Evolutionary conservation across 1,139 yeast species (phyloP).

Genomic region (Pichia sp.): DNA sequence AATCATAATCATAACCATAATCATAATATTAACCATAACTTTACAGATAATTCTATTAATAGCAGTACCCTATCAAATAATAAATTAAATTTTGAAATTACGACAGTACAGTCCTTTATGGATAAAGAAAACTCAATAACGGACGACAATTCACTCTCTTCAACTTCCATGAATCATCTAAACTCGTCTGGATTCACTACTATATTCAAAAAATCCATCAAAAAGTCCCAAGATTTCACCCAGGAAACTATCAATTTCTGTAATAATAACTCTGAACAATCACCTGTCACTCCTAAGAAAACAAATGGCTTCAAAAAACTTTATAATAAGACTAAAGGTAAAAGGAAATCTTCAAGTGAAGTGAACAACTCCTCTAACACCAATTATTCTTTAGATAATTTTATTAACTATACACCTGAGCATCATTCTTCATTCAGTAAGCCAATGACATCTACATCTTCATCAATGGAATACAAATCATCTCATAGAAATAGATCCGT

Average conservation of each 20-base stretch:
- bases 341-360: not conserved
- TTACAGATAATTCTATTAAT: not conserved
- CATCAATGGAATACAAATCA: not conserved
- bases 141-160: not conserved
- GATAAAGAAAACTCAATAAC: not conserved
- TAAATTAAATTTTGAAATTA: not conserved
- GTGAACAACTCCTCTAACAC: not conserved
- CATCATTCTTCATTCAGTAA: not conserved
- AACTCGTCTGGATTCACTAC: slow-evolving; percentile 1
- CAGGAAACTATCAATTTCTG: not conserved
- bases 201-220: slow-evolving; percentile 5
- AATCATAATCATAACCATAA: not conserved
- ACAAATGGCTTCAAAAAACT: slow-evolving; percentile 3
- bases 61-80: not conserved
- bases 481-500: slow-evolving; percentile 3
- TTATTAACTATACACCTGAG: not conserved
- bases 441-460: not conserved
- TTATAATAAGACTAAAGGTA: slow-evolving; percentile 2
- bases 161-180: not conserved
- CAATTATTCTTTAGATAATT: not conserved
- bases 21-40: not conserved
- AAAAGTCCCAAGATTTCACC: not conserved
- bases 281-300: not conserved
- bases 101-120: not conserved
- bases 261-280: not conserved